A percentile compares a stretch with the other conserved stretches of the same genome.
phyloP scores from a whole-genome alignment of 2,329 filamentous ascomycete genomes.

The Sordariomycetes sp. region DNA sequence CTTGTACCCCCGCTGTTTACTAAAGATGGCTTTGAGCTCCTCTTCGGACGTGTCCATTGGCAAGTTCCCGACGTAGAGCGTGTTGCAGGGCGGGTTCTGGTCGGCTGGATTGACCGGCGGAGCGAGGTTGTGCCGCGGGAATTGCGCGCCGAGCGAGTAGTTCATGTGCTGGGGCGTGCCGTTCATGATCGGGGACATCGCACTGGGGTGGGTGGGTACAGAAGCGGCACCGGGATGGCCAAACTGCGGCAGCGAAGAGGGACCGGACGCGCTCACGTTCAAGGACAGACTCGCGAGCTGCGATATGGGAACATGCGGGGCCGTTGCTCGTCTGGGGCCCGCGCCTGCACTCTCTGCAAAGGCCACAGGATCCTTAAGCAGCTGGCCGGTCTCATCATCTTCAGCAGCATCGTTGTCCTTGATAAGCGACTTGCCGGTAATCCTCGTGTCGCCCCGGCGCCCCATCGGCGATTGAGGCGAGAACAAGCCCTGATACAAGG shows the following conservation, averaged over 20 bases:
- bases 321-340: constrained; percentile 51
- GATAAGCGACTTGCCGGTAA: constrained; percentile 60
- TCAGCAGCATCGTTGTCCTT: constrained; percentile 50
- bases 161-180: constrained; percentile 18
- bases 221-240: constrained; percentile 14
- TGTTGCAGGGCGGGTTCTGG: constrained; percentile 95
- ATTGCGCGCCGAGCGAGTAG: constrained; percentile 21
- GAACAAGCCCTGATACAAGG: constrained; percentile 50
- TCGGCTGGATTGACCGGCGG: constrained; percentile 89
- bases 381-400: constrained; percentile 57
- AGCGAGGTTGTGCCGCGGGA: constrained; percentile 52
- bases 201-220: constrained; percentile 18
- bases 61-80: constrained; percentile 92
- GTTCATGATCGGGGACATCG: constrained; percentile 41
- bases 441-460: constrained; percentile 49
- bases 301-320: constrained; percentile 55
- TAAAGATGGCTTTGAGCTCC: constrained; percentile 87
- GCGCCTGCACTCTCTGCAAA: constrained; percentile 45
- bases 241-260: constrained; percentile 39
- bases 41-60: constrained; percentile 89
- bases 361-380: constrained; percentile 59
- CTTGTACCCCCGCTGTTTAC: constrained; percentile 88
- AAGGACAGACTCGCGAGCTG: constrained; percentile 60
- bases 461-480: constrained; percentile 62
- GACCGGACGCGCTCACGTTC: constrained; percentile 40